These are phyloP conservation scores for Cichorium intybus DNA, from an alignment of 140 eudicot species.

Conservation along the genomic window DNA sequence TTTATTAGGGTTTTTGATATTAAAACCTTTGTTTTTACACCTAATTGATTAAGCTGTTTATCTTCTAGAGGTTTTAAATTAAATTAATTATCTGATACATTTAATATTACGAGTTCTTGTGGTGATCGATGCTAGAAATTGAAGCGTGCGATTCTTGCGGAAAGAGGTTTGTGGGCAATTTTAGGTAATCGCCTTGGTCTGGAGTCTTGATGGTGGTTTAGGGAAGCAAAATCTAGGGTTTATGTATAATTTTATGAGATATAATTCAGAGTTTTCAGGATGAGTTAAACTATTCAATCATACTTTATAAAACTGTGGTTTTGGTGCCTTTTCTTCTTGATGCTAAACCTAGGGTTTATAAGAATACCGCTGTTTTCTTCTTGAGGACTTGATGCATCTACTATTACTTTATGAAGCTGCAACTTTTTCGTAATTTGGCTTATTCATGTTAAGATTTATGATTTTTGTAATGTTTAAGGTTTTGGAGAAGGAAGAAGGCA, in stretches of 20 bases:
- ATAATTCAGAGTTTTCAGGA: not conserved
- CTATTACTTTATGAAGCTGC: too few relatives aligned
- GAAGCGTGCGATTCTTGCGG: not conserved
- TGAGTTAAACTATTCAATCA: not conserved
- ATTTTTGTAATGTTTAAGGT: constrained; percentile 27
- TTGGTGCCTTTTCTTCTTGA: not conserved
- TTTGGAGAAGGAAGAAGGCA: constrained; percentile 48
- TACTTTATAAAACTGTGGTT: not conserved
- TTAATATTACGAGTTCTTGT: not conserved
- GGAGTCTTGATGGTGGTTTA: not conserved
- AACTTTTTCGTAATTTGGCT: too few relatives aligned
- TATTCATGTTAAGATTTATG: not conserved
- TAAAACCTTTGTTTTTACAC: not conserved
- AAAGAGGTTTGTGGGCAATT: not conserved
- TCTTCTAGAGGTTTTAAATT: not conserved
- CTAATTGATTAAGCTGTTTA: not conserved
- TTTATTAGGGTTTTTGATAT: not conserved
- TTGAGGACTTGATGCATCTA: too few relatives aligned
- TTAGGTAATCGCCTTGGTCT: not conserved
- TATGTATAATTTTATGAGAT: not conserved
- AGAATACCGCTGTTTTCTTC: too few relatives aligned
- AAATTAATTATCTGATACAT: not conserved
- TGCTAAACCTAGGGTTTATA: not conserved
- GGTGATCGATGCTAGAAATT: constrained; percentile 1
- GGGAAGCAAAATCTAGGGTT: not conserved